Conservation (phyloP, 2,329 filamentous ascomycete genomes). For the Scytalidium lignicola region DNA sequence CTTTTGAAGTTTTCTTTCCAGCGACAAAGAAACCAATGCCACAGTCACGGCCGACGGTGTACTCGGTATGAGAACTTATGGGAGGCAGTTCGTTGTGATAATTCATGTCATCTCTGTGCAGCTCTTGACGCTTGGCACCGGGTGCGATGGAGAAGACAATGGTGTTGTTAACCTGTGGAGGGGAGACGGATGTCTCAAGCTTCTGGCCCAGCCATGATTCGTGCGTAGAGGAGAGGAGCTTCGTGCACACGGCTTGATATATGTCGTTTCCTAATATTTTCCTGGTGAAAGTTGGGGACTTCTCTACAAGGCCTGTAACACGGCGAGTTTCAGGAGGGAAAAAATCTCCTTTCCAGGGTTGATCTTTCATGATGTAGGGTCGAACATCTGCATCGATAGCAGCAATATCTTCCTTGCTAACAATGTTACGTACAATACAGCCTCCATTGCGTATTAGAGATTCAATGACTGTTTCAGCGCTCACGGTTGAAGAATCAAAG, state of each 20-base stretch:
- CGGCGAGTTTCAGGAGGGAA: conserved; percentile 21
- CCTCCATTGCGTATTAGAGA: conserved; percentile 8
- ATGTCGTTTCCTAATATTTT: no score
- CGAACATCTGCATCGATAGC: conserved; percentile 19
- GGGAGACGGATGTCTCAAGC: conserved; percentile 11
- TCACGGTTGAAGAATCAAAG: neutral
- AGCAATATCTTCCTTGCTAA: conserved; percentile 10
- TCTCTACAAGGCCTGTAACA: no score
- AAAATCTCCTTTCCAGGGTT: conserved; percentile 19
- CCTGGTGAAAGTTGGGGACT: no score
- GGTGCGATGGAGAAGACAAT: conserved; percentile 27
- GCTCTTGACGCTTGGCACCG: conserved; percentile 31
- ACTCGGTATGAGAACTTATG: conserved; percentile 5
- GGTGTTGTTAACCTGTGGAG: conserved; percentile 26
- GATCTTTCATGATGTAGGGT: conserved; percentile 19
- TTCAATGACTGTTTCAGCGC: neutral
- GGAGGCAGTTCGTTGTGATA: conserved; percentile 16
- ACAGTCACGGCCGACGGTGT: conserved; percentile 19
- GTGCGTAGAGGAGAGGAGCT: conserved; percentile 8
- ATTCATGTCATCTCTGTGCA: conserved; percentile 31
- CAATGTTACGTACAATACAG: conserved; percentile 17
- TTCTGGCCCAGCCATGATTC: conserved; percentile 9
- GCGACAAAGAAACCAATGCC: conserved; percentile 10
- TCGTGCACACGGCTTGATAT: conserved; percentile 13
- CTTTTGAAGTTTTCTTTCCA: conserved; percentile 19